Percentiles rank a stretch among this genome's conserved stretches.
These are phyloP conservation scores for Solanum tarijense DNA, from an alignment of 257 asterid genomes.

Conservation along the genomic window DNA sequence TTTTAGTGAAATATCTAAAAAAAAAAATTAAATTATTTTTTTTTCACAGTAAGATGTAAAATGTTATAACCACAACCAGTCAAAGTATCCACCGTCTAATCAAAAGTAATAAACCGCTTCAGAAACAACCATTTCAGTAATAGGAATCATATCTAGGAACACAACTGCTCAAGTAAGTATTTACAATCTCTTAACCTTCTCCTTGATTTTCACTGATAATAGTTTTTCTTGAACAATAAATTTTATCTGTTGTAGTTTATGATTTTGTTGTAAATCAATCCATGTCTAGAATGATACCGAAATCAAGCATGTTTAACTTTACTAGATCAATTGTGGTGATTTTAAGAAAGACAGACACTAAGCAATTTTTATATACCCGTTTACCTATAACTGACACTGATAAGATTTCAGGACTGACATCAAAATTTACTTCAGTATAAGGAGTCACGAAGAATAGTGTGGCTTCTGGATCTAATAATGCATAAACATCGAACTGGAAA, in stretches of 20 bases:
- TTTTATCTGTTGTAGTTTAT: too few relatives aligned
- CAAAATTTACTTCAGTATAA: not conserved
- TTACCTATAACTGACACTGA: not conserved
- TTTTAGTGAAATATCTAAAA: too few relatives aligned
- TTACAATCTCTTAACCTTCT: not conserved
- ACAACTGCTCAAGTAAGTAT: not conserved
- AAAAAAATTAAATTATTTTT: too few relatives aligned
- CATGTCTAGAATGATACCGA: not conserved
- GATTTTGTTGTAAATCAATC: not conserved
- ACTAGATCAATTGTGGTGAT: too few relatives aligned
- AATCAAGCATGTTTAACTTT: too few relatives aligned
- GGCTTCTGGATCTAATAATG: not conserved
- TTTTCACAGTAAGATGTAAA: too few relatives aligned
- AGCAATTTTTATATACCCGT: not conserved
- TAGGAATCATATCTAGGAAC: not conserved
- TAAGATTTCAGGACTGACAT: not conserved
- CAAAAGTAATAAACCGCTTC: not conserved
- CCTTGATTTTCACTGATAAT: not conserved
- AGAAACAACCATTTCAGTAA: not conserved
- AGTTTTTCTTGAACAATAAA: not conserved
- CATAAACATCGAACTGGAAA: too few relatives aligned
- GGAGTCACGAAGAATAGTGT: not conserved
- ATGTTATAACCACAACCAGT: too few relatives aligned
- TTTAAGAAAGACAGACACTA: too few relatives aligned
- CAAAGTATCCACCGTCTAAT: too few relatives aligned